Percentiles rank a stretch among this genome's conserved stretches.
Evolutionary conservation across 192 early-diverging fungal genomes (phyloP).

Genomic region (Coemansia sp.): DNA sequence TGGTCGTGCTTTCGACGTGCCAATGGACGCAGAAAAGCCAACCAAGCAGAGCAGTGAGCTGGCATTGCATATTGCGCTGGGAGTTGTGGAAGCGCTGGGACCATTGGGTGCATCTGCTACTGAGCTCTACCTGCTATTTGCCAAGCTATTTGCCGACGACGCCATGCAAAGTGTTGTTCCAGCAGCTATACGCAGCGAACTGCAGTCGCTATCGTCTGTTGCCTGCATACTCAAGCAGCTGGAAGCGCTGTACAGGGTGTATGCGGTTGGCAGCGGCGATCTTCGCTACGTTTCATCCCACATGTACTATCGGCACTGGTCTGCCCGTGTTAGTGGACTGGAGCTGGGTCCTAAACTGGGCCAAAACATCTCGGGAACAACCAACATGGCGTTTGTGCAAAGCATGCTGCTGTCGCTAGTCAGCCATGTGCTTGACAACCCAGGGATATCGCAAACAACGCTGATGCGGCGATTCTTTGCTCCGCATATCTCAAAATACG

Average conservation of each 20-base stretch:
- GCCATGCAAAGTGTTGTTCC: constrained; percentile 1
- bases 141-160: not conserved
- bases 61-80: constrained; percentile 11
- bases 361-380: constrained; percentile 27
- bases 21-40: constrained; percentile 1
- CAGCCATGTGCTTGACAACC: constrained; percentile 27
- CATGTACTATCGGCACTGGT: constrained; percentile 27
- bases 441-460: constrained; percentile 29
- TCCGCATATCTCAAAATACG: constrained; percentile 23
- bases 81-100: constrained; percentile 15
- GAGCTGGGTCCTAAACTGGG: constrained; percentile 29
- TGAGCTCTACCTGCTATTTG: constrained; percentile 19
- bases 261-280: constrained; percentile 33
- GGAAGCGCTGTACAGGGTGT: constrained; percentile 4
- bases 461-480: constrained; percentile 39
- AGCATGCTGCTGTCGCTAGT: constrained; percentile 24
- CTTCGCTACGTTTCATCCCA: constrained; percentile 28
- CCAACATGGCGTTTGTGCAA: constrained; percentile 13
- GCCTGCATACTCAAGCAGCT: constrained; percentile 1
- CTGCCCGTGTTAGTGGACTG: constrained; percentile 1
- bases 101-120: constrained; percentile 22
- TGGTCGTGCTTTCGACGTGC: too few relatives aligned
- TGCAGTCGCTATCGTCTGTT: not conserved
- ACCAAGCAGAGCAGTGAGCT: not conserved
- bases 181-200: not conserved